Percentiles rank a stretch among this genome's conserved stretches.
Evolutionary conservation across 2,329 filamentous ascomycete species (phyloP).

Genomic region (Fusarium irregulare): DNA sequence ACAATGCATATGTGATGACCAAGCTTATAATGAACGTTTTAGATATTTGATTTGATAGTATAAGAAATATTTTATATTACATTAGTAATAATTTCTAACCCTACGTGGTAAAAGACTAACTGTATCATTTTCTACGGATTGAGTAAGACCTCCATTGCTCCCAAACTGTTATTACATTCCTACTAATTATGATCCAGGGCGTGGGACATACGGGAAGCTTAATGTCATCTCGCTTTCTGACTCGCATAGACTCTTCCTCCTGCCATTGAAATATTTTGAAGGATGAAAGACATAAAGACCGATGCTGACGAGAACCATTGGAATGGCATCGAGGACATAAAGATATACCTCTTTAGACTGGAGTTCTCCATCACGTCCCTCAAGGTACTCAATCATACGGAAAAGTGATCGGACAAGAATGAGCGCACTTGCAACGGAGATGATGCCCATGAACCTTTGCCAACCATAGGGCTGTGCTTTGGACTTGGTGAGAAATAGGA

Average conservation of each 20-base stretch:
- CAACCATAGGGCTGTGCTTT: not conserved
- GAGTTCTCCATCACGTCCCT: not conserved
- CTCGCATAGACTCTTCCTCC: not conserved
- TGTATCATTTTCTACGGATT: too few species aligned
- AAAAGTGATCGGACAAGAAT: constrained; percentile 4
- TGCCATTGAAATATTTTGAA: not conserved
- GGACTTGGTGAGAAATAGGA: not conserved
- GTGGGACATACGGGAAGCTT: not conserved
- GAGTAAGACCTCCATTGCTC: too few species aligned
- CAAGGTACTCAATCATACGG: not conserved
- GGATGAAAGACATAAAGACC: not conserved
- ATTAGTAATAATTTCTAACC: too few species aligned
- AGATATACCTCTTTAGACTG: constrained; percentile 1
- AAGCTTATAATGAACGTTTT: too few species aligned
- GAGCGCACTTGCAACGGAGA: not conserved
- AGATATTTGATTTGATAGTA: too few species aligned
- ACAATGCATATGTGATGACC: too few species aligned
- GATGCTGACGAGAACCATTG: not conserved
- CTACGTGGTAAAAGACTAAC: too few species aligned
- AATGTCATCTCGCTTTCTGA: not conserved
- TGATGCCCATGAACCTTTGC: not conserved
- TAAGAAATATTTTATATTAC: too few species aligned
- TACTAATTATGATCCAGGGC: too few species aligned
- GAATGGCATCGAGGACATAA: not conserved
- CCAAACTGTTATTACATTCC: too few species aligned